Base-by-base conservation (phyloP, 176 grass and related monocot genomes). In the Oryza nivara region DNA sequence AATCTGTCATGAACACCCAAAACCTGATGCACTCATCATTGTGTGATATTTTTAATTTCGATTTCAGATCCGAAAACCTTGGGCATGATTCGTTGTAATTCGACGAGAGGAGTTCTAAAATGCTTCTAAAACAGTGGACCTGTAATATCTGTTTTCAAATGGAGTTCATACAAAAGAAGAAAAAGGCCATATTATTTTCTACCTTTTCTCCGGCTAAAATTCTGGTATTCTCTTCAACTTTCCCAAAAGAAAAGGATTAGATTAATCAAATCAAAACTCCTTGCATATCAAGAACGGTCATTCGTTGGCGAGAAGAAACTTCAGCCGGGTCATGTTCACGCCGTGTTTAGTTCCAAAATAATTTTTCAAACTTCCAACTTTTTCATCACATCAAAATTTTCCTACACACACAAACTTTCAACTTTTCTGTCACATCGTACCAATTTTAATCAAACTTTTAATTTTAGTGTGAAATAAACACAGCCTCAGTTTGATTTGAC, bases 21-120 rank as follows among this genome's bases (percentile, higher is more conserved):
- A 51, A 49, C 70, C 19, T 68, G 23, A 60, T 71, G 30, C 30
- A 1, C 51, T 52, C 71, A 85, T 85, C 77, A 76, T 81, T 89
- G 15, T 23, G 0, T 32, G 49, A 19, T 1, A 25, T 69, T 47
- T 76, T 75, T 6, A 80, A 80, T 65, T 10, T 4, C 17, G 9
- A 52, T 81, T 3, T 45, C 43, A 35, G 65, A 25, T 28, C 77
- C 34, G 65, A 41, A 65, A 71, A 4, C 13, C 74, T 26, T 68
- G 61, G 17, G 3, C 19, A 1, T n/a, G 35, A 30, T 74, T 73
- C 41, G 5, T 78, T 83, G 22, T 4, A 43, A 47, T 25, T 74
- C 34, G 17, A 48, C 9, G 49, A 20, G 17, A 36, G 8, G 35
- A n/a, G 25, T 38, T 84, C 30, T 38, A 76, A 76, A 68, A 11